Base-by-base conservation (phyloP, 169 alveolate species). In the Plasmodium gallinaceum region DNA sequence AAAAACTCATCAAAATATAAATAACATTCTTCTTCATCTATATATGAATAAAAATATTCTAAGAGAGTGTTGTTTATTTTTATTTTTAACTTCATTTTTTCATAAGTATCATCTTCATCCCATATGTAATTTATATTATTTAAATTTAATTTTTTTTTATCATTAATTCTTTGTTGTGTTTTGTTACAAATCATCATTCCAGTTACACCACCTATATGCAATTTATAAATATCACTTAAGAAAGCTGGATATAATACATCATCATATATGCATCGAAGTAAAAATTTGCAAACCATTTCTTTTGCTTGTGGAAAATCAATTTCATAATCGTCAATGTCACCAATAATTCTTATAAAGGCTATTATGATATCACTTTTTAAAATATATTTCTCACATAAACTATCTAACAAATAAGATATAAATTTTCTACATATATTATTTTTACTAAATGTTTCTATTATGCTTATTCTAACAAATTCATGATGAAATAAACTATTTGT, bases 51-150 rank as follows among this genome's bases (percentile, higher is more conserved):
- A 69, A 80, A 80, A 61, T 80, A 80, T 60, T 80, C 90, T 12
- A 80, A 80, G 52, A 80, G 46, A 1, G 90, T 80, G 45, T 80
- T 80, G 39, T 80, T 80, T 66, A 80, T 80, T 80, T 80, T 80
- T 20, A 80, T 80, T 68, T 80, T 80, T 12, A 80, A 66, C 66
- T 80, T 80, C 90, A 80, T 80, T 68, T 80, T 65, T 80, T 65
- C 90, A 80, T 80, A 80, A n/a, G 90, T 80, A 80, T 80, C 90
- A 80, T 80, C 90, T 65, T 80, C 90, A 80, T 80, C 90, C 90
- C 90, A 80, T 16, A 80, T 80, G 51, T 52, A 57, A 60, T 52
- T 68, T 52, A 80, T 80, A 37, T 80, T 80, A 32, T 80, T 80
- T 39, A 80, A 24, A 61, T 80, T 80, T n/a, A 66, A 37, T 80